phyloP scores from a whole-genome alignment of 2,329 filamentous ascomycete species.

The Erysiphe pulchra region DNA sequence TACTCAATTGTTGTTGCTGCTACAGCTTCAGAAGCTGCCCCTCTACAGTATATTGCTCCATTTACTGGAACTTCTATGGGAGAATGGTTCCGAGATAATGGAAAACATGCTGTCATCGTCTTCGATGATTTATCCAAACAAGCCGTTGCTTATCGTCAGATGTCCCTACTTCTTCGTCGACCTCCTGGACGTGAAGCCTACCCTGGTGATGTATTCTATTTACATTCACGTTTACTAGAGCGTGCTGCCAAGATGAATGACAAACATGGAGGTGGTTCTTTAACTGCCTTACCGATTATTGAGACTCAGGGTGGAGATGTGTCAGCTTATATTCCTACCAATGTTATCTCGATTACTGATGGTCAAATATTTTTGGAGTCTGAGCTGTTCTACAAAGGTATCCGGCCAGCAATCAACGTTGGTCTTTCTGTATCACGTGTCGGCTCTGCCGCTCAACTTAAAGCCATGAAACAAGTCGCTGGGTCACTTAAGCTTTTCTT shows the following conservation, averaged over 20 bases:
- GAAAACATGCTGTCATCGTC: constrained; percentile 71
- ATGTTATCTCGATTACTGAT: constrained; percentile 99
- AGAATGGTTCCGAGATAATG: constrained; percentile 60
- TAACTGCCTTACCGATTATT: constrained; percentile 92
- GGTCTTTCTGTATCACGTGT: constrained; percentile 99
- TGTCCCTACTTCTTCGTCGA: constrained; percentile 93
- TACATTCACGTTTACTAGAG: constrained; percentile 97
- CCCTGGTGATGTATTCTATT: constrained; percentile 97
- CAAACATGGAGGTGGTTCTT: constrained; percentile 80
- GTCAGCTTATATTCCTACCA: constrained; percentile 98
- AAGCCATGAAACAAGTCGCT: constrained; percentile 99
- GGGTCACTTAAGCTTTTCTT: constrained; percentile 99
- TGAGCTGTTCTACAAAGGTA: constrained; percentile 99
- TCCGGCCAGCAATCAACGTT: constrained; percentile 99
- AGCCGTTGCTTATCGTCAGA: constrained; percentile 93
- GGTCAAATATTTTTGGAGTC: constrained; percentile 99
- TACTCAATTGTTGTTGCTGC: constrained; percentile 85
- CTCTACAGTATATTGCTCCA: constrained; percentile 79
- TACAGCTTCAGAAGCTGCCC: constrained; percentile 84
- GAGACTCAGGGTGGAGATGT: constrained; percentile 99
- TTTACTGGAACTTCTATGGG: constrained; percentile 44
- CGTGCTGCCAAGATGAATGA: constrained; percentile 98
- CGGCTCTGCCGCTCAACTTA: constrained; percentile 96
- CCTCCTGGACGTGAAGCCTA: constrained; percentile 98
- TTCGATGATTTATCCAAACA: constrained; percentile 96